Percentiles rank a stretch among this genome's conserved stretches.
Evolutionary conservation across 306 rosid species (phyloP).

Genomic region (Quercus cerris): DNA sequence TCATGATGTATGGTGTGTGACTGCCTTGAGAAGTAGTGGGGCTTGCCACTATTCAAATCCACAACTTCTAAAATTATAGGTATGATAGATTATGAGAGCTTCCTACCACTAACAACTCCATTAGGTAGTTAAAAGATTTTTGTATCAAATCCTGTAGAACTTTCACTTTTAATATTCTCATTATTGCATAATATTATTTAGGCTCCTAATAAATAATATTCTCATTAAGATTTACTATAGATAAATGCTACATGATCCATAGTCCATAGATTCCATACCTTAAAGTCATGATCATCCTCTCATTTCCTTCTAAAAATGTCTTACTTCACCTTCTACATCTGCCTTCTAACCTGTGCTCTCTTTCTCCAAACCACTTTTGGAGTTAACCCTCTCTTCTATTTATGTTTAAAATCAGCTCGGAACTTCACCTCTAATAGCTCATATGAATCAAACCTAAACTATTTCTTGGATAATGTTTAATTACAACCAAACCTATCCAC

Average conservation of each 20-base stretch:
- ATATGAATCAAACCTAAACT: background rate
- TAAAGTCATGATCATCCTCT: too few species aligned
- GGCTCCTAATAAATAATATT: background rate
- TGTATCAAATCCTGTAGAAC: too few species aligned
- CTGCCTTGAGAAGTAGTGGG: too few species aligned
- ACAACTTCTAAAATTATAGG: too few species aligned
- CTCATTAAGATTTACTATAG: background rate
- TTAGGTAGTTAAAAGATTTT: too few species aligned
- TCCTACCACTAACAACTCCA: too few species aligned
- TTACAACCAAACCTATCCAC: background rate
- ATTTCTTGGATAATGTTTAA: background rate
- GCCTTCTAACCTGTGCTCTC: background rate
- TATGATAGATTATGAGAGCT: too few species aligned
- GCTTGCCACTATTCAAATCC: too few species aligned
- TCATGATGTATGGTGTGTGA: too few species aligned
- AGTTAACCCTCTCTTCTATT: background rate
- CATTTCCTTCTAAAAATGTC: background rate
- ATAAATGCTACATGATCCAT: background rate
- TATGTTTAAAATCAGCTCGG: background rate
- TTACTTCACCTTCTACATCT: background rate
- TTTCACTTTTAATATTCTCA: too few species aligned
- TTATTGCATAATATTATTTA: too few species aligned
- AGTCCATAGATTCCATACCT: background rate
- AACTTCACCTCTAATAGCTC: slow-evolving; percentile 2
- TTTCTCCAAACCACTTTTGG: background rate